Evolutionary conservation across 164 flowering plant species (phyloP).

Genomic region (Nelumbo lutea): DNA sequence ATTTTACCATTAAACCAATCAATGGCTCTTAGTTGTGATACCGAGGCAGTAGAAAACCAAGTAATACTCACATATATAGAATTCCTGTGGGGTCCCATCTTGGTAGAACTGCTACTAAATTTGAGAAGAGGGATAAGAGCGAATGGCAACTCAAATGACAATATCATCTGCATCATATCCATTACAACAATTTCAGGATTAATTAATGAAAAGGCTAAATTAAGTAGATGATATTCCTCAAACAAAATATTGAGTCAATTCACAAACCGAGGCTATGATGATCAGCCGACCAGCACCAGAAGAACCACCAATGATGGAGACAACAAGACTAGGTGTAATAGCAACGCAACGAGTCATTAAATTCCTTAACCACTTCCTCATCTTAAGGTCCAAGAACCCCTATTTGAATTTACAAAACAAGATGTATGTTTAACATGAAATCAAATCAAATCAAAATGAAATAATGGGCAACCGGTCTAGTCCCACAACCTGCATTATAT

Average conservation of each 20-base stretch:
- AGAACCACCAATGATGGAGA: constrained; percentile 70
- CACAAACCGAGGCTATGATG: constrained; percentile 68
- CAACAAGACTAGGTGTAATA: constrained; percentile 68
- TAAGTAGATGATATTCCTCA: neutral
- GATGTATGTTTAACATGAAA: neutral
- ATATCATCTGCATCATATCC: constrained; percentile 65
- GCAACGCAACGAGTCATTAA: constrained; percentile 66
- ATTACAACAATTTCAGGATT: neutral
- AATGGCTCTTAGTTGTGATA: neutral
- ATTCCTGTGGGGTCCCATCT: constrained; percentile 96
- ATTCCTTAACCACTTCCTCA: constrained; percentile 70
- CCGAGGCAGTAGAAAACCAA: neutral
- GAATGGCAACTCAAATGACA: constrained; percentile 92
- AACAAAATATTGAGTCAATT: neutral
- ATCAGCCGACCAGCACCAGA: constrained; percentile 72
- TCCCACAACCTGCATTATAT: constrained; percentile 66
- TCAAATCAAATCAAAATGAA: neutral
- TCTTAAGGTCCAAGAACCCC: constrained; percentile 79
- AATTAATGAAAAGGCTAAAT: neutral
- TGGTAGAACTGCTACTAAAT: constrained; percentile 79
- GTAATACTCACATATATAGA: constrained; percentile 56
- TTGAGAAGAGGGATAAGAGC: constrained; percentile 92
- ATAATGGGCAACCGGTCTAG: neutral
- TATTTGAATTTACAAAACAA: constrained; percentile 2
- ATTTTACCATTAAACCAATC: no score